Base-by-base conservation (phyloP, 768 basidiomycete species). In the Suillus fuscotomentosus region DNA sequence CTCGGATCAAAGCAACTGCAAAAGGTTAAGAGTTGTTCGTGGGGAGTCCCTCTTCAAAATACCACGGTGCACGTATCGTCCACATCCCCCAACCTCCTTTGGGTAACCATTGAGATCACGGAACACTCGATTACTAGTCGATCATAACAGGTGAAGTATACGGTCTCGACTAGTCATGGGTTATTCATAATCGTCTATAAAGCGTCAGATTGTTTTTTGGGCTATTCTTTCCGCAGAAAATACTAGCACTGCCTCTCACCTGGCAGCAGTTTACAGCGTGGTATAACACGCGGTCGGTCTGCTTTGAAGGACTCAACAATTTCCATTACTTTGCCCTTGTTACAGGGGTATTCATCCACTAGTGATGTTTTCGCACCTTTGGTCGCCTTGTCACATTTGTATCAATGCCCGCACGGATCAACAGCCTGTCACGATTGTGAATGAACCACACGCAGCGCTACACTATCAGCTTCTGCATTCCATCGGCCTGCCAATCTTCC, bases 51-150 rank as follows among this genome's bases (percentile, higher is more conserved):
- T 79, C 41, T 51, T 80, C 45, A 80, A 79, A 68, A 71, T 83
- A 60, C 79, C 81, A 11, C 77, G 20, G 62, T 82, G 3, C 79
- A 81, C 20, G 70, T 76, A 24, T 75, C 81, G 17, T 71, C 76
- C 7, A 84, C 83, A 2, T 80, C 83, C 61, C 83, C 83, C 17
- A 71, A 81, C 53, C 80, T 20, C 80, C 82, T 14, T 78, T 81
- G 5, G 57, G 68, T 10, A 65, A 68, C 53, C 47, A 3, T 47
- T 5, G 72, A 74, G 39, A 78, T n/a, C 20, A 48, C 15, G 54
- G 17, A 17, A 20, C 60, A 6, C 13, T 20, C 3, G 22, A 61
- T 61, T n/a, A 61, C 7, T 31, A 31, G 27, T 39, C n/a, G 31
- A 20, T 17, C 27, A 13, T 61, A 9, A n/a, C 11, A 38, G 6